A percentile compares a stretch with the other conserved stretches of the same genome.
phyloP scores from a whole-genome alignment of 768 basidiomycete genomes.

The Pholiota conissans region DNA sequence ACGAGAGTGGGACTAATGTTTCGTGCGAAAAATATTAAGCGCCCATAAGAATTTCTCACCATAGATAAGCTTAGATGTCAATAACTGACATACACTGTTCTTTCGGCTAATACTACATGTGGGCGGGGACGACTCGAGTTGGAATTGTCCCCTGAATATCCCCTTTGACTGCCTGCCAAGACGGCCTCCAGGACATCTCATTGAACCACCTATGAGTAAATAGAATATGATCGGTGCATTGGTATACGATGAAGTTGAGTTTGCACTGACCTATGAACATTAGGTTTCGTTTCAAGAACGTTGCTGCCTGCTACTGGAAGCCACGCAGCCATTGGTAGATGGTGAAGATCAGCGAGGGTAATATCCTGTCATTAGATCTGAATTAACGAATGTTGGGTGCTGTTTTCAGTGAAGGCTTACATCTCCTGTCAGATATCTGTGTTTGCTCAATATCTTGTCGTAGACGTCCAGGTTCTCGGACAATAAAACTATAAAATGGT shows the following conservation, averaged over 20 bases:
- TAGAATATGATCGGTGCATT: background rate
- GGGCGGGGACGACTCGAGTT: too few relatives aligned
- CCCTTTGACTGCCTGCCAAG: constrained; percentile 51
- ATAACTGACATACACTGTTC: too few relatives aligned
- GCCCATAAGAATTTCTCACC: too few relatives aligned
- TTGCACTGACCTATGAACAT: constrained; percentile 27
- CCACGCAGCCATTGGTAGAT: constrained; percentile 35
- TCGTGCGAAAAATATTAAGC: too few relatives aligned
- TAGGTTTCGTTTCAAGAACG: constrained; percentile 37
- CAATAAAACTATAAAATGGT: constrained; percentile 30
- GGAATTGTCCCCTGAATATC: too few relatives aligned
- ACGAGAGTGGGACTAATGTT: too few relatives aligned
- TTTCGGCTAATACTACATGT: too few relatives aligned
- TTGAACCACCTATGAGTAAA: constrained; percentile 21
- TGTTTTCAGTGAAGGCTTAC: constrained; percentile 28
- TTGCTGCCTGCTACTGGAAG: constrained; percentile 21
- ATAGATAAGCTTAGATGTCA: too few relatives aligned
- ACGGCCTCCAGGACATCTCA: constrained; percentile 41
- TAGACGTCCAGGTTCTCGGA: constrained; percentile 48
- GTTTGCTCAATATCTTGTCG: constrained; percentile 52
- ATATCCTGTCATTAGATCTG: constrained; percentile 28
- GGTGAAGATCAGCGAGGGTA: constrained; percentile 46
- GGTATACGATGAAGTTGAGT: background rate
- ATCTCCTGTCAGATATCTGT: constrained; percentile 57
- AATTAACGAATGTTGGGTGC: background rate